Base-by-base conservation (phyloP, 768 basidiomycete species). In the Podaxis sp. region DNA sequence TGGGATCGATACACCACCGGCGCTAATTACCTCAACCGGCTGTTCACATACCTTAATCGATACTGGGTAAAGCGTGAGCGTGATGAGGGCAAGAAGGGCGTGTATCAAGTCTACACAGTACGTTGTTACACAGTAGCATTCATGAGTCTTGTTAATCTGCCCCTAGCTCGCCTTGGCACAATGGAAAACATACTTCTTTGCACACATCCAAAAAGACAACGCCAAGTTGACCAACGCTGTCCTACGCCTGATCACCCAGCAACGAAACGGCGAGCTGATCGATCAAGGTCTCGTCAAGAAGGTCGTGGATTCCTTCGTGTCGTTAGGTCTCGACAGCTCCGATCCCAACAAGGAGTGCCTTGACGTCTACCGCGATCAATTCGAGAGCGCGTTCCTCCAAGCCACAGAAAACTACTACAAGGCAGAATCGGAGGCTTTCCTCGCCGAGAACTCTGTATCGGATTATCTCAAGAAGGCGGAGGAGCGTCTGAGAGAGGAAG, bases 41-140 rank as follows among this genome's bases (percentile, higher is more conserved):
- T 99, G 40, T 98, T 98, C 80, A 93, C 93, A 9, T 98, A 98
- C 77, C 85, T 99, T 63, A 98, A 98, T 75, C 91, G 97, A 33
- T 96, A 98, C 74, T 99, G 97, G 97, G 97, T 99, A 54, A 98
- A 97, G 77, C 86, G 97, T 60, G 97, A 99, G 74, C 88, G 96
- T 72, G 96, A 98, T 69, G 97, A 99, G 72, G 97, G 97, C 13
- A 86, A 96, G 73, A 97, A 96, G 76, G 89, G 89, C 40, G 91
- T 98, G 24, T 99, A 96, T 74, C 89, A 87, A 2, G 94, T 99
- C 19, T 98, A 98, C 75, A 99, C 96, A 25, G 96, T 97, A 69
- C 69, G 90, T 71, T 58, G 13, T 43, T 29, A 56, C 52, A 37
- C 37, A 57, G 37, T 27, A 38, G 15, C 4, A 41, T 57, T 49